phyloP scores from a whole-genome alignment of 371 early-diverging fungal genomes.

The Fennellomyces sp. region DNA sequence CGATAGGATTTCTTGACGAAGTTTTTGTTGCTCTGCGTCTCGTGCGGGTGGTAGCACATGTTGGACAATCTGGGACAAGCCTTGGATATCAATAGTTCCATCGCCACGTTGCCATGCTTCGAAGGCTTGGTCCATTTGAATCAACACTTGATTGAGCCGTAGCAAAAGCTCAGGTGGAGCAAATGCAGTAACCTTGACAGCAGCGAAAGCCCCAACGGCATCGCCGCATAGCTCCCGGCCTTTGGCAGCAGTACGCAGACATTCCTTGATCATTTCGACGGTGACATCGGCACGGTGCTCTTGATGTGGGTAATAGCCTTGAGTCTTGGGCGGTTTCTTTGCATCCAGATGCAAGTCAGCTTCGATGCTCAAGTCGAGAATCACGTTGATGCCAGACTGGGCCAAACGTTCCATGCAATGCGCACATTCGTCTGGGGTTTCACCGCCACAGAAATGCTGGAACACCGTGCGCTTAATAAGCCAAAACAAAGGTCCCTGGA shows the following conservation, averaged over 20 bases:
- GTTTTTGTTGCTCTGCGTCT: slow-evolving; percentile 41
- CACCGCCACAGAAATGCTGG: slow-evolving; percentile 93
- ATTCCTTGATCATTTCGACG: slow-evolving; percentile 62
- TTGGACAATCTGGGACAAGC: slow-evolving; percentile 31
- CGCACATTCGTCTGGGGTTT: slow-evolving; percentile 83
- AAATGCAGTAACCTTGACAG: slow-evolving; percentile 88
- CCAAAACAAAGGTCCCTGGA: slow-evolving; percentile 64
- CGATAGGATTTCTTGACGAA: slow-evolving; percentile 38
- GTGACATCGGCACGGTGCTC: slow-evolving; percentile 67
- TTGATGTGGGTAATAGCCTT: slow-evolving; percentile 26
- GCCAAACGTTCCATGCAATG: slow-evolving; percentile 80
- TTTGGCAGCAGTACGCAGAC: slow-evolving; percentile 68
- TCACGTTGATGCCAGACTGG: slow-evolving; percentile 76
- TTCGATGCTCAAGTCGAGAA: slow-evolving; percentile 90
- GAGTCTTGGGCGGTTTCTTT: slow-evolving; percentile 25
- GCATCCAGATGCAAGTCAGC: slow-evolving; percentile 80
- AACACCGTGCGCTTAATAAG: slow-evolving; percentile 86
- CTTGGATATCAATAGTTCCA: slow-evolving; percentile 6
- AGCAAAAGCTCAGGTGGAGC: slow-evolving; percentile 72
- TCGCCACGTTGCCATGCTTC: slow-evolving; percentile 38
- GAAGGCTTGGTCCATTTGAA: slow-evolving; percentile 31
- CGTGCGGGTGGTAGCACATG: slow-evolving; percentile 36
- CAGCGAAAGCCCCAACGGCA: slow-evolving; percentile 65
- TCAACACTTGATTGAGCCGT: slow-evolving; percentile 59
- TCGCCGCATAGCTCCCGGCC: slow-evolving; percentile 40